phyloP scores from a whole-genome alignment of 1,139 yeast species.

The Candida dubliniensis region DNA sequence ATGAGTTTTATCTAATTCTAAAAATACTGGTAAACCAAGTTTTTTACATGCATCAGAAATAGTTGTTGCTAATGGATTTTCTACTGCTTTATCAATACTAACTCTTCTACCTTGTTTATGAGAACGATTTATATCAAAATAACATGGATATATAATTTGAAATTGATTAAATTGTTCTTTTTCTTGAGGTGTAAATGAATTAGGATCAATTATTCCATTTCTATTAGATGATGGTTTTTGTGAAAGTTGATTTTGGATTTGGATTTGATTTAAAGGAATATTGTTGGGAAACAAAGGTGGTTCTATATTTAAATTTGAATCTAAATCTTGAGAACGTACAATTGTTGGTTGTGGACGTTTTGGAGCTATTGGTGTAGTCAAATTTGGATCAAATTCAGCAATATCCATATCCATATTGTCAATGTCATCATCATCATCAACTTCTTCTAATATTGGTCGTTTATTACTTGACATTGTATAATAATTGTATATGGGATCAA shows the following conservation, averaged over 20 bases:
- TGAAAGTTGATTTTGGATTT: constrained; percentile 13
- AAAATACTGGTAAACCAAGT: constrained; percentile 53
- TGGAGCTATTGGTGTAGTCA: constrained; percentile 71
- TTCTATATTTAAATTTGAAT: too few relatives aligned
- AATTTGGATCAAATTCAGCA: constrained; percentile 81
- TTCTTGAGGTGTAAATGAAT: constrained; percentile 47
- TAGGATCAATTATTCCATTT: constrained; percentile 34
- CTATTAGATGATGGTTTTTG: constrained; percentile 13
- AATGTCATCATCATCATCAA: constrained; percentile 85
- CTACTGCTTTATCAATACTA: constrained; percentile 62
- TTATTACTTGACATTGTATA: constrained; percentile 32
- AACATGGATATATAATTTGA: constrained; percentile 85
- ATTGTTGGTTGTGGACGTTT: constrained; percentile 56
- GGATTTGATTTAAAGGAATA: constrained; percentile 17
- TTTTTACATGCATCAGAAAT: constrained; percentile 64
- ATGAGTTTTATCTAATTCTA: constrained; percentile 82
- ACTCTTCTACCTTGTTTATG: constrained; percentile 86
- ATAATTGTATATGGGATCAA: not conserved
- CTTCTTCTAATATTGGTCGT: constrained; percentile 81
- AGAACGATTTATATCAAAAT: constrained; percentile 78
- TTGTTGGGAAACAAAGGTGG: constrained; percentile 28
- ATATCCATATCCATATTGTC: constrained; percentile 92
- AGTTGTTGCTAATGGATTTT: constrained; percentile 83
- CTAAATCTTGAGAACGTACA: constrained; percentile 63
- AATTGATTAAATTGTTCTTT: constrained; percentile 62